Conservation (phyloP, 805 yeast species). For the Danielozyma ontarioensis region DNA sequence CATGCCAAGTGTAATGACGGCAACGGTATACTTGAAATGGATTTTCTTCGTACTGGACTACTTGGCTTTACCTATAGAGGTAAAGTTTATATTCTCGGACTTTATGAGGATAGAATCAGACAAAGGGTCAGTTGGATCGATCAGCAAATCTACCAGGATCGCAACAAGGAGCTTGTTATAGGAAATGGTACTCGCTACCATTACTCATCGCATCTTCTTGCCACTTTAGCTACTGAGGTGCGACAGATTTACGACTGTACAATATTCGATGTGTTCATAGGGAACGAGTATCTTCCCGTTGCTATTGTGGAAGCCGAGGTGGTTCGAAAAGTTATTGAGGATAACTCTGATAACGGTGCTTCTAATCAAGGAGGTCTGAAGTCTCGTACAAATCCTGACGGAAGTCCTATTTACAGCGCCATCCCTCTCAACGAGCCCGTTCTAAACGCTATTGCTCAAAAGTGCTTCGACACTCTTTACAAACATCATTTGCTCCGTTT, state of each 20-base stretch:
- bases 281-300: conserved; percentile 77
- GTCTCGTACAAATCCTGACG: conserved; percentile 9
- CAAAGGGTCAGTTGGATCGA: conserved; percentile 70
- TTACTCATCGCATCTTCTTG: conserved; percentile 82
- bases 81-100: conserved; percentile 80
- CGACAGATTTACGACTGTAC: conserved; percentile 84
- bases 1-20: conserved; percentile 77
- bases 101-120: conserved; percentile 85
- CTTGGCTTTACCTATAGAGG: conserved; percentile 87
- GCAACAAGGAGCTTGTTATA: conserved; percentile 25
- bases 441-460: conserved; percentile 38
- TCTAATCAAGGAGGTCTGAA: conserved; percentile 13
- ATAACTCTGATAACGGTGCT: conserved; percentile 9
- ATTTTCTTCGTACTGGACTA: conserved; percentile 84
- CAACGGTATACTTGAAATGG: conserved; percentile 64
- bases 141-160: conserved; percentile 31
- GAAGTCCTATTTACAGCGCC: conserved; percentile 21
- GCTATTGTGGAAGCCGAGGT: conserved; percentile 74
- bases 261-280: conserved; percentile 78
- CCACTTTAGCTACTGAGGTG: conserved; percentile 76
- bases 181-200: conserved; percentile 54
- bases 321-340: conserved; percentile 31
- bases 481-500: conserved; percentile 66
- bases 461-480: conserved; percentile 38
- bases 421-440: conserved; percentile 41